Evolutionary conservation across 192 early-diverging fungal genomes (phyloP).

Genomic region (Umbelopsis sp.): DNA sequence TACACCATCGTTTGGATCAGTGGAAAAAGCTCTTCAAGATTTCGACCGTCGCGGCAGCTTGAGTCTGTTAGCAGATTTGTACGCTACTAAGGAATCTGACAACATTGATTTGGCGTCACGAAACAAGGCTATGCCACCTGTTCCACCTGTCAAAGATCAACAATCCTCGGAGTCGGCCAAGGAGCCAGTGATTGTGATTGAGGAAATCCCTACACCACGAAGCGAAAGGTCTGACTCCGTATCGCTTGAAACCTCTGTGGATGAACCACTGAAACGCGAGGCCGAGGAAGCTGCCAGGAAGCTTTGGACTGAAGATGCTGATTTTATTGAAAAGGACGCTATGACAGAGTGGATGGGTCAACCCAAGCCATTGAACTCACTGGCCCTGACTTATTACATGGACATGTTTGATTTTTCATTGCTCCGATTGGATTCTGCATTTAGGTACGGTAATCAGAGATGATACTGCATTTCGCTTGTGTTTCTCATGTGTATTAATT

Average conservation of each 20-base stretch:
- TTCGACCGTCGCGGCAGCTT: conserved; percentile 14
- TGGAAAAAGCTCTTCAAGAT: conserved; percentile 18
- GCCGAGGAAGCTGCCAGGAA: conserved; percentile 24
- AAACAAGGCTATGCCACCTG: conserved; percentile 2
- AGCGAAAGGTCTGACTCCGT: not conserved
- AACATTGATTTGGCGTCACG: not conserved
- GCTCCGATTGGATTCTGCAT: conserved; percentile 74
- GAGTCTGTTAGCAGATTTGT: not conserved
- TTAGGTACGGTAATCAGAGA: conserved; percentile 46
- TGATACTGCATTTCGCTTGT: not conserved
- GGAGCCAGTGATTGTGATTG: conserved; percentile 7
- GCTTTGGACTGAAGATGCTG: conserved; percentile 46
- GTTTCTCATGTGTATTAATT: too few species aligned
- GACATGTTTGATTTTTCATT: conserved; percentile 74
- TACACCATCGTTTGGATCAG: conserved; percentile 1
- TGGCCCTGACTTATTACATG: conserved; percentile 70
- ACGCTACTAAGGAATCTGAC: not conserved
- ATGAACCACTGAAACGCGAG: conserved; percentile 8
- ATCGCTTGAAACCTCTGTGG: not conserved
- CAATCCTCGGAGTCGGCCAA: not conserved
- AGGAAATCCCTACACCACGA: not conserved
- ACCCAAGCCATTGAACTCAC: conserved; percentile 55
- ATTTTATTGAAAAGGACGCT: conserved; percentile 42
- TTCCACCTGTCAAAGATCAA: not conserved
- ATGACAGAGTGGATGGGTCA: conserved; percentile 55